Evolutionary conservation across 768 basidiomycete genomes (phyloP).

Genomic region (Auricularia cornea): DNA sequence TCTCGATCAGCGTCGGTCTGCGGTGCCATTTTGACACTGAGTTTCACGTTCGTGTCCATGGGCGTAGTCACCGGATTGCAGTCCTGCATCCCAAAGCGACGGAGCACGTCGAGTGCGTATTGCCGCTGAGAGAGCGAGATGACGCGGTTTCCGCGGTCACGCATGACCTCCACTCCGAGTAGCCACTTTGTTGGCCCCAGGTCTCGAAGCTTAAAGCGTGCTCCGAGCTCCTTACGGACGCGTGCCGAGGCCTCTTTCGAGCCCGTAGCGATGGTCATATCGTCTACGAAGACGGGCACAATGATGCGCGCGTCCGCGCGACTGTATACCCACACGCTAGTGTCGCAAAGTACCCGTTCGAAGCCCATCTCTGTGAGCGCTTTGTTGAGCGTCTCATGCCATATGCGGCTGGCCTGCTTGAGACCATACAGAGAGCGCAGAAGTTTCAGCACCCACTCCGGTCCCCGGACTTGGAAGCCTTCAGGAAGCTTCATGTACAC

Average conservation of each 20-base stretch:
- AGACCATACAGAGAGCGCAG: conserved; percentile 30
- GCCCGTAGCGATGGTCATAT: not conserved
- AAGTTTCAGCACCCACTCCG: not conserved
- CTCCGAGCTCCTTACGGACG: not conserved
- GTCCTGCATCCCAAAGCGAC: conserved; percentile 4
- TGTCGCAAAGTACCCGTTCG: not conserved
- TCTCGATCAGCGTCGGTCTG: conserved; percentile 4
- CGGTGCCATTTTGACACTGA: not conserved
- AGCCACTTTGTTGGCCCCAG: conserved; percentile 2
- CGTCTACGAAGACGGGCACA: conserved; percentile 1
- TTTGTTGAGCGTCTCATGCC: conserved; percentile 22
- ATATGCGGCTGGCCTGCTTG: conserved; percentile 27
- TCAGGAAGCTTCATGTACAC: conserved; percentile 22
- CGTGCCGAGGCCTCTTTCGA: not conserved
- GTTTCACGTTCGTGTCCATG: not conserved
- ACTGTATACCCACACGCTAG: not conserved
- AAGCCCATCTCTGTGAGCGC: conserved; percentile 15
- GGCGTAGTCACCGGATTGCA: conserved; percentile 5
- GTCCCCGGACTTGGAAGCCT: conserved; percentile 15
- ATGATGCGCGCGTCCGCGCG: not conserved
- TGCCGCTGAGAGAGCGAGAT: conserved; percentile 7
- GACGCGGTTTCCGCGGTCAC: not conserved
- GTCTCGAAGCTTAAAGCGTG: not conserved
- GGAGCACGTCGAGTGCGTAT: conserved; percentile 7
- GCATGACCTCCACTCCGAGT: conserved; percentile 8